A percentile compares a stretch with the other conserved stretches of the same genome.
These are phyloP conservation scores for Xylaria palmicola DNA, from an alignment of 495 filamentous ascomycete genomes.

Conservation along the genomic window DNA sequence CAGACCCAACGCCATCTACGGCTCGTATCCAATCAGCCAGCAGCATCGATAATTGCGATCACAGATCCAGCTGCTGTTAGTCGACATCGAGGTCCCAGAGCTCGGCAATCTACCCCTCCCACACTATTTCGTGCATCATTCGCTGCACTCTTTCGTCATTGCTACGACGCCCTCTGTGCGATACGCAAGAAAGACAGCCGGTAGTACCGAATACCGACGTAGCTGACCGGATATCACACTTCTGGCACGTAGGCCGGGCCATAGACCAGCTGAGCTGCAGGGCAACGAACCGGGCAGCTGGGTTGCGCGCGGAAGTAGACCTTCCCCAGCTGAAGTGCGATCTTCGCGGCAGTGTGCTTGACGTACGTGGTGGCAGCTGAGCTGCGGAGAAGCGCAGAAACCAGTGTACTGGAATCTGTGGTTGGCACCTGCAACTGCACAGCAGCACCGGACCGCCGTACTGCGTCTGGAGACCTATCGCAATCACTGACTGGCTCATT, in stretches of 20 bases:
- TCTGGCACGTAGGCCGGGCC: neutral
- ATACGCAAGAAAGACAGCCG: neutral
- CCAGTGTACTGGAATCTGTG: neutral
- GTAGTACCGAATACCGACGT: constrained; percentile 1
- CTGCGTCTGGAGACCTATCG: neutral
- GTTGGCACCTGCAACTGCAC: neutral
- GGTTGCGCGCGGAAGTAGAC: no score
- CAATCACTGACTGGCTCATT: neutral
- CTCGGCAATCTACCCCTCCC: neutral
- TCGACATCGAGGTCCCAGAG: no score
- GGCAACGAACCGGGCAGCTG: neutral
- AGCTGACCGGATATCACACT: neutral
- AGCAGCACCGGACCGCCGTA: neutral
- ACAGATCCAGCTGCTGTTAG: no score
- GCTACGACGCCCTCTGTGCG: neutral
- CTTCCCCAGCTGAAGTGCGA: constrained; percentile 7
- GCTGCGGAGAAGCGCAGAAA: neutral
- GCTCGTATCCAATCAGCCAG: no score
- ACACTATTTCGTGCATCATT: neutral
- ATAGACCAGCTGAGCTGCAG: constrained; percentile 10
- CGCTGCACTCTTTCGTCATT: neutral
- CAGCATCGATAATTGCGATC: no score
- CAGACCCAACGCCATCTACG: neutral
- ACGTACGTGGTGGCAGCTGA: no score
- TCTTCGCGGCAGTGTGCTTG: no score